Base-by-base conservation (phyloP, 805 yeast species). In the Scheffersomyces amazonensis region DNA sequence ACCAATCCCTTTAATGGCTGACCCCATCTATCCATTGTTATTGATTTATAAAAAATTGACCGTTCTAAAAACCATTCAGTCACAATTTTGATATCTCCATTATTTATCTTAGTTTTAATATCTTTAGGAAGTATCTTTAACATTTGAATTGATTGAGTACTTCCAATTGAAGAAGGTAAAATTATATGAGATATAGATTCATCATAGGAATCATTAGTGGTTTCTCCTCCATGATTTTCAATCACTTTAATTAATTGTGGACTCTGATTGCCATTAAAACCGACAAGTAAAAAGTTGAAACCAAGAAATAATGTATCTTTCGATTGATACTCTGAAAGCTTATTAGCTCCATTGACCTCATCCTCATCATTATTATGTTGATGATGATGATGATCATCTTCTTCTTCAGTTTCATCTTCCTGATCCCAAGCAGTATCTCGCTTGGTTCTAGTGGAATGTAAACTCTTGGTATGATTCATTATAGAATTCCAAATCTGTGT, bases 31-130 rank as follows among this genome's bases (percentile, higher is more conserved):
- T 83, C 95, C 23, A 57, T 49, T 12, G 63, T 58, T 5, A 76
- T 47, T 32, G 60, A 54, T 31, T 75, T 71, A 48, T 80, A 80
- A 58, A 73, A 81, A 16, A 87, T 65, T 17, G 85, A 76, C 41
- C 95, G 64, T 58, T 87, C 96, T 10, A 88, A 61, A 46, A 82
- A 81, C 85, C 91, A 87, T 56, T 88, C 95, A 0, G 95, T 87
- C 2, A 80, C 75, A 0, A 80, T 44, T 13, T 52, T 50, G 2
- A 44, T 54, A 16, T 25, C 54, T 20, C 47, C 47, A 32, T 41
- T 38, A 34, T 52, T 55, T 25, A 56, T 48, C 19, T 45, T 49
- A 17, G 42, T 38, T 35, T 44, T 69, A 39, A 54, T 48, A 35
- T 48, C 16, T 8, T 47, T 20, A 3, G 64, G 56, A 16, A 62